A percentile compares a stretch with the other conserved stretches of the same genome.
phyloP scores from a whole-genome alignment of 345 rosid species.

The Excoecaria agallocha region DNA sequence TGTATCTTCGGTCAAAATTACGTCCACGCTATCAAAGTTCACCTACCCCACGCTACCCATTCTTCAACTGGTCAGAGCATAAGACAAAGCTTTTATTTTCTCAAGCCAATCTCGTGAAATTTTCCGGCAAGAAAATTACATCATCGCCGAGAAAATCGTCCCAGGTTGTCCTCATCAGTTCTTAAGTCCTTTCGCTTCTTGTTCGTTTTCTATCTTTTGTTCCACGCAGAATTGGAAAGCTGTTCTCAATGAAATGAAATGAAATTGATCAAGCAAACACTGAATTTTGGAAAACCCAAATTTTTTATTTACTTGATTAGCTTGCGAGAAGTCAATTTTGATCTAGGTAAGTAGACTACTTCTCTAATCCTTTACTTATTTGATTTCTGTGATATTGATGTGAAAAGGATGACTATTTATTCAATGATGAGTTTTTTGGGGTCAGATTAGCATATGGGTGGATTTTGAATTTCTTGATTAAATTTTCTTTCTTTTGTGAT shows the following conservation, averaged over 20 bases:
- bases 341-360: not conserved
- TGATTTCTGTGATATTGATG: conserved; percentile 3
- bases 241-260: too few relatives aligned
- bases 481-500: not conserved
- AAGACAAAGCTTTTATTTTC: not conserved
- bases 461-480: not conserved
- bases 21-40: not conserved
- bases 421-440: not conserved
- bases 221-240: not conserved
- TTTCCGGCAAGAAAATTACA: not conserved
- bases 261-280: not conserved
- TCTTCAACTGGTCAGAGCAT: not conserved
- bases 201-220: not conserved
- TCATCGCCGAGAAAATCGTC: not conserved
- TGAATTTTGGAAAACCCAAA: too few relatives aligned
- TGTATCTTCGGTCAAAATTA: not conserved
- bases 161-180: not conserved
- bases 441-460: not conserved
- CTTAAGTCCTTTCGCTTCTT: not conserved
- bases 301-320: not conserved
- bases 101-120: conserved; percentile 4
- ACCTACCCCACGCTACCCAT: not conserved
- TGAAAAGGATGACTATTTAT: not conserved
- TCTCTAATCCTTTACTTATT: not conserved
- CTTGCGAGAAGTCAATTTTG: not conserved